Base-by-base conservation (phyloP, 2,329 filamentous ascomycete species). In the Davidsoniella australis region DNA sequence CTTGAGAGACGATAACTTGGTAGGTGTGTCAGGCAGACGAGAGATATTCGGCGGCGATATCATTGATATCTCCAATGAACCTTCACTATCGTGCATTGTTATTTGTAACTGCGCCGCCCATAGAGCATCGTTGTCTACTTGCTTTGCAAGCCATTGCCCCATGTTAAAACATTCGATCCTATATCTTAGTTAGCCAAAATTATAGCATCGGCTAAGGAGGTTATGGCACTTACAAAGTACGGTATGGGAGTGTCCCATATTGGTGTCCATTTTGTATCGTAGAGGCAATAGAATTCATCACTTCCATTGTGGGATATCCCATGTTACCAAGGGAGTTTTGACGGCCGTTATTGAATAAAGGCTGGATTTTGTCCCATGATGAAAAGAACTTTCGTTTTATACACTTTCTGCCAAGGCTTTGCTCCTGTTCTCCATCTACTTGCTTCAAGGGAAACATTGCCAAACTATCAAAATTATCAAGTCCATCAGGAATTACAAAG, bases 401-500 rank as follows among this genome's bases (percentile, higher is more conserved):
- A 12, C 47, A 37, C 37, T 36, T 45, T 16, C 37, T 37, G 16
- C 23, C 16, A 7, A 14, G 23, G 5, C 16, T 40, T 9, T 47
- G n/a, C n/a, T 20, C n/a, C 20, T 23, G 16, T 14, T 23, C 17
- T 38, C 26, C 17, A 33, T 17, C 40, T 18, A 26, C 17, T 20
- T 47, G 37, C 39, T 47, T 51, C 17, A 51, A 18, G 7, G 51
- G 51, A 10, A 54, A 7, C 16, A 20, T 50, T n/a, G 48, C 47
- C 16, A 41, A 26, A 14, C 62, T 39, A 4, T 58, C 55, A 1
- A 55, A 53, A 5, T 62, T 60, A 9, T 56, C 56, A 52, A 64
- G 56, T 4, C 56, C 56, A 44, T 67, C 65, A 1, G 65, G 64
- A 10, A 66, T 54, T n/a, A 66, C 59, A 51, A 67, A 66, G 1